phyloP scores from a whole-genome alignment of 768 basidiomycete genomes.

The Pleurotus giganteus region DNA sequence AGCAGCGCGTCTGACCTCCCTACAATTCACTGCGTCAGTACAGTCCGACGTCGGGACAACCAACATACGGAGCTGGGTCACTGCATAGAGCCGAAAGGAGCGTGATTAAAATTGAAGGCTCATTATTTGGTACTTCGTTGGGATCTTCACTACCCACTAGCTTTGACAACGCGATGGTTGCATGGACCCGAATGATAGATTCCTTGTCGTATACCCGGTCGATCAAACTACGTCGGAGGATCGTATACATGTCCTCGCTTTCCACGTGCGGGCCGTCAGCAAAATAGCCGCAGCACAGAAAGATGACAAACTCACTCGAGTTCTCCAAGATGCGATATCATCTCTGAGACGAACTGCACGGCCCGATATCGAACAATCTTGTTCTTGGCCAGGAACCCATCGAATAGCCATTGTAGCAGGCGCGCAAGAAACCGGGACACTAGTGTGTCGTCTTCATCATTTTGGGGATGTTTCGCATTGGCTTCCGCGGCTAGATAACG shows the following conservation, averaged over 20 bases:
- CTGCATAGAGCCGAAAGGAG: constrained; percentile 66
- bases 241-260: constrained; percentile 80
- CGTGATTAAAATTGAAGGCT: constrained; percentile 58
- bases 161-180: constrained; percentile 76
- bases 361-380: constrained; percentile 83
- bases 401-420: constrained; percentile 70
- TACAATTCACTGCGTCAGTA: constrained; percentile 16
- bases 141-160: constrained; percentile 72
- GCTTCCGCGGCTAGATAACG: constrained; percentile 18
- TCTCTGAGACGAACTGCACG: constrained; percentile 78
- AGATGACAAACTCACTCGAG: constrained; percentile 65
- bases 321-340: constrained; percentile 83
- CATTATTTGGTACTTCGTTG: constrained; percentile 46
- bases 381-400: constrained; percentile 88
- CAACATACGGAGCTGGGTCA: constrained; percentile 66
- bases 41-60: not conserved
- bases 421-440: constrained; percentile 66
- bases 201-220: constrained; percentile 90
- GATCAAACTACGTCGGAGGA: constrained; percentile 65
- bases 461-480: constrained; percentile 42
- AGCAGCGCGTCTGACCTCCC: constrained; percentile 91
- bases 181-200: constrained; percentile 75
- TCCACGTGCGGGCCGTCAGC: not conserved
- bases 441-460: constrained; percentile 65
- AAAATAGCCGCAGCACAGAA: not conserved